These are phyloP conservation scores for Ephemerocybe angulata DNA, from an alignment of 768 basidiomycete genomes.

Conservation along the genomic window DNA sequence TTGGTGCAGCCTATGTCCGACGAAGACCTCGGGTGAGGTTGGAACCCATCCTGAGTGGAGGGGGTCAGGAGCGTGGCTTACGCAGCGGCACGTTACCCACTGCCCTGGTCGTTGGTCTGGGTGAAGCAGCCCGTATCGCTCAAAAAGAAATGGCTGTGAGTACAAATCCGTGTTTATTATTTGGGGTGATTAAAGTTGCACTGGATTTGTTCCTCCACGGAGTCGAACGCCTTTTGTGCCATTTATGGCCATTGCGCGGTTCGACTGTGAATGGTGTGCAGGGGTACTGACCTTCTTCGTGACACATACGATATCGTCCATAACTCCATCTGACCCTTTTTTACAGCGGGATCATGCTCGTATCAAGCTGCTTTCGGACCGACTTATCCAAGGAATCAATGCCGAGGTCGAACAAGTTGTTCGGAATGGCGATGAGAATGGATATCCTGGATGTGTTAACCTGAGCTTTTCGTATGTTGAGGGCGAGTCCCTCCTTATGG, in stretches of 20 bases:
- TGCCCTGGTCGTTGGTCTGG: slow-evolving; percentile 84
- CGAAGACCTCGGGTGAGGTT: slow-evolving; percentile 88
- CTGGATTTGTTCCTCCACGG: slow-evolving; percentile 26
- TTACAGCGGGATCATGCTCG: slow-evolving; percentile 75
- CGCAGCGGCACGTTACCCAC: slow-evolving; percentile 93
- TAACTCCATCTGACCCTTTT: slow-evolving; percentile 18
- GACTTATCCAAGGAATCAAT: slow-evolving; percentile 78
- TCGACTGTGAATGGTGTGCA: slow-evolving; percentile 73
- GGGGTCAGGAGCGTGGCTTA: slow-evolving; percentile 95
- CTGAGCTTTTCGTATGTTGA: slow-evolving; percentile 95
- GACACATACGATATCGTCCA: background rate
- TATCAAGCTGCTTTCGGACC: slow-evolving; percentile 70
- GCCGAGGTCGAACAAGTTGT: slow-evolving; percentile 85
- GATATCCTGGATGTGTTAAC: slow-evolving; percentile 96
- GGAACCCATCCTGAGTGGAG: slow-evolving; percentile 93
- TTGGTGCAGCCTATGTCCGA: slow-evolving; percentile 93
- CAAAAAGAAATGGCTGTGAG: slow-evolving; percentile 90
- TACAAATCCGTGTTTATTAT: slow-evolving; percentile 21
- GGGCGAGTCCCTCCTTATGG: slow-evolving; percentile 96
- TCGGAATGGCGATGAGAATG: slow-evolving; percentile 87
- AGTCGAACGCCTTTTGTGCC: slow-evolving; percentile 38
- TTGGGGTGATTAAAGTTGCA: slow-evolving; percentile 46
- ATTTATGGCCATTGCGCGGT: slow-evolving; percentile 31
- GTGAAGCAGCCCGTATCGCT: slow-evolving; percentile 92
- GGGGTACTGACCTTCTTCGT: slow-evolving; percentile 80